phyloP scores from a whole-genome alignment of 208 protist species.

The Trypanosoma platydactyli region DNA sequence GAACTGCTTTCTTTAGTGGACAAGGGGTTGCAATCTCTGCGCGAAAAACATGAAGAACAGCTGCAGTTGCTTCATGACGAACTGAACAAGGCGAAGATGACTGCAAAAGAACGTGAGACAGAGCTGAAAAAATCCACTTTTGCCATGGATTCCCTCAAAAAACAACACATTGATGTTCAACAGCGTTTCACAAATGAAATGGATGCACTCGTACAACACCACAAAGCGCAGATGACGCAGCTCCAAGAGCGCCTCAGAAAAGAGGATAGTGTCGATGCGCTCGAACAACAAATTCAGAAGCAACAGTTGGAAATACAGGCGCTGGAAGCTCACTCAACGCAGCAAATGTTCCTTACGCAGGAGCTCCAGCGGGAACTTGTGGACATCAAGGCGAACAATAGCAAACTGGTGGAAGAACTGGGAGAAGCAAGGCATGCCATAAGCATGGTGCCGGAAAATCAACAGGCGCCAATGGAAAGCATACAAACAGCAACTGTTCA shows the following conservation, averaged over 20 bases:
- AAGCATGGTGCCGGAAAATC: neutral
- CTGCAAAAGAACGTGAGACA: conserved; percentile 2
- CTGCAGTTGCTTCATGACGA: neutral
- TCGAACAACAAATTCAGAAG: conserved; percentile 6
- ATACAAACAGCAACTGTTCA: no score
- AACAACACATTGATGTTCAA: conserved; percentile 24
- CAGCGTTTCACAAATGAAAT: conserved; percentile 21
- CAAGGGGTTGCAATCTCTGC: neutral
- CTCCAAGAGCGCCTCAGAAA: neutral
- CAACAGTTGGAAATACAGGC: conserved; percentile 19
- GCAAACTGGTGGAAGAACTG: conserved; percentile 4
- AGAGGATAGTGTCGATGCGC: neutral
- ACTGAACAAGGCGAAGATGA: conserved; percentile 2
- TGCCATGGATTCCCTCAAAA: conserved; percentile 1
- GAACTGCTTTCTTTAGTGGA: conserved; percentile 22
- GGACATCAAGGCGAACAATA: conserved; percentile 6
- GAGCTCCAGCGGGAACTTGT: conserved; percentile 20
- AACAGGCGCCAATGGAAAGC: no score
- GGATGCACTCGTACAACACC: conserved; percentile 15
- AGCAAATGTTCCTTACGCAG: conserved; percentile 3
- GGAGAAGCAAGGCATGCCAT: neutral
- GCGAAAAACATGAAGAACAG: neutral
- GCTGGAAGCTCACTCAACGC: conserved; percentile 11
- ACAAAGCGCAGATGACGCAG: conserved; percentile 13
- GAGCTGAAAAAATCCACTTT: neutral